Base-by-base conservation (phyloP, 1,284 basidiomycete genomes). In the Peniophora sp. region DNA sequence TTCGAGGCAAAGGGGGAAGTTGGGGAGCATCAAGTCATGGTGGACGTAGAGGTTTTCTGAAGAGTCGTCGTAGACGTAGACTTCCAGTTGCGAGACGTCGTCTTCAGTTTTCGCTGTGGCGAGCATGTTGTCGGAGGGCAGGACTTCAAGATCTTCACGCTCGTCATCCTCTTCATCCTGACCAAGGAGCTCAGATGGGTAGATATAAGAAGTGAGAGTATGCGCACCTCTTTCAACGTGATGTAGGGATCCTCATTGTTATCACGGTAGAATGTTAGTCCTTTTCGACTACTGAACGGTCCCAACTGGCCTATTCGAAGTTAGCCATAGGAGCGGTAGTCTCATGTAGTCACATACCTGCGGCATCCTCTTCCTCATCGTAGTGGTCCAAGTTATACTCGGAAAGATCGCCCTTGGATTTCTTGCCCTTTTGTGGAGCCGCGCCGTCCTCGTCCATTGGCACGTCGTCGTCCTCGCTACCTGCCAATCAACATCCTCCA, bases 231-330 rank as follows among this genome's bases (percentile, higher is more conserved):
- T 75, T 97, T 94, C 27, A 99, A 70, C 0, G 96, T 99, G 60
- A 99, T 90, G 65, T 96, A 99, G 0, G 97, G 97, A 68, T 99
- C 97, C 44, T 98, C 93, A 51, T 91, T 80, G 64, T 96, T 94
- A 62, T 91, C 83, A 48, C 85, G 83, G 68, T 97, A 95, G 65
- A 90, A 97, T 36, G 88, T 88, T 49, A 99, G 71, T 3, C 96
- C 95, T 64, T 97, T 97, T 69, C 99, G 92, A 63, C 93, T 97
- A 67, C 87, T 92, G 70, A 99, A 98, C 9, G 92, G 89, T 15
- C 95, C 95, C 64, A 81, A 74, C 12, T 32, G 27, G 34, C 79
- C 89, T 91, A 55, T 15, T 35, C n/a, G 46, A 56, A 39, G 45
- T 53, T 17, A 59, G 47, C 54, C 48, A 23, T 51, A 52, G 15